Percentiles rank a stretch among this genome's conserved stretches.
These are phyloP conservation scores for Clarkia xantiana DNA, from an alignment of 345 rosid species.

Conservation along the genomic window DNA sequence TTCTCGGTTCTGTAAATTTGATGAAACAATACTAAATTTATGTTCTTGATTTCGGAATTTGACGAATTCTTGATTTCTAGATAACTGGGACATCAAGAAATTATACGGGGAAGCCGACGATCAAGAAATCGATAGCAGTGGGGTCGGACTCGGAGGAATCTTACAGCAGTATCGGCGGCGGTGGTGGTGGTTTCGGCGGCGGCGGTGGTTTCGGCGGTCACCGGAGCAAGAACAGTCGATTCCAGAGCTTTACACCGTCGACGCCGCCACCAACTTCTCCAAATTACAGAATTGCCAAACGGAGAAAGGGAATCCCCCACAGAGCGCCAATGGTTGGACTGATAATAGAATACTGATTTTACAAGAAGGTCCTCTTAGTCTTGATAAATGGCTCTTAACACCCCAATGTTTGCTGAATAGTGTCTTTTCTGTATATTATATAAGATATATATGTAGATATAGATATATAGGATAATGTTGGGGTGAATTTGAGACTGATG, in stretches of 20 bases:
- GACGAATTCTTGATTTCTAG: slow-evolving; percentile 17
- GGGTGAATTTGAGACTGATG: too few relatives aligned
- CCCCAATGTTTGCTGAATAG: neutral
- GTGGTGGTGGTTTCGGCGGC: too few relatives aligned
- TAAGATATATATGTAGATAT: too few relatives aligned
- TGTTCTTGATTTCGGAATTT: neutral
- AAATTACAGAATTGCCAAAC: slow-evolving; percentile 39
- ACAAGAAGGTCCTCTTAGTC: neutral
- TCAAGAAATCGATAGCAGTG: slow-evolving; percentile 10
- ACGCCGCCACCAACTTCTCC: slow-evolving; percentile 66
- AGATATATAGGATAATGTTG: too few relatives aligned
- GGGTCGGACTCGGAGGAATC: slow-evolving; percentile 56
- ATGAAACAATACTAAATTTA: neutral
- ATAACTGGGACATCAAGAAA: slow-evolving; percentile 53
- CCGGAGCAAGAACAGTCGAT: slow-evolving; percentile 15
- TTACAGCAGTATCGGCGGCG: slow-evolving; percentile 40
- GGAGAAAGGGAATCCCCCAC: slow-evolving; percentile 92
- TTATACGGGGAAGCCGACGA: slow-evolving; percentile 34
- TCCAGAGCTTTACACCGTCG: slow-evolving; percentile 59
- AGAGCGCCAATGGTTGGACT: slow-evolving; percentile 86
- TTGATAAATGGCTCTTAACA: neutral
- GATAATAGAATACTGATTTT: slow-evolving; percentile 48
- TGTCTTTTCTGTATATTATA: too few relatives aligned
- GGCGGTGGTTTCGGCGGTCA: neutral
- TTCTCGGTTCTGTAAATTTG: neutral